A percentile compares a stretch with the other conserved stretches of the same genome.
Evolutionary conservation across 257 asterid genomes (phyloP).

Genomic region (Nicotiana obtusifolia): DNA sequence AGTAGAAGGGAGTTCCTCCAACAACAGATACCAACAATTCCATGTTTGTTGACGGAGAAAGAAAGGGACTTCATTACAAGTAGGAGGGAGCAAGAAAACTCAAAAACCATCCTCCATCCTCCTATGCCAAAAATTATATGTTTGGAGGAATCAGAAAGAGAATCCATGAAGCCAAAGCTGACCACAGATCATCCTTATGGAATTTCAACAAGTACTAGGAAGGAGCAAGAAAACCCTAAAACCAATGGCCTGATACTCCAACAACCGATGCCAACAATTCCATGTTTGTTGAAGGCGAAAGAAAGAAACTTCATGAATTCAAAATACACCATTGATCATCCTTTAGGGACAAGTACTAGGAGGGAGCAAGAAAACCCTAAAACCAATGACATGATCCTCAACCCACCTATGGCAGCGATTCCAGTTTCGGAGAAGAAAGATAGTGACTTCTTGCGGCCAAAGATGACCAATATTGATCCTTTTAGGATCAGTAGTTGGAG

Average conservation of each 20-base stretch:
- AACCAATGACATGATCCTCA: not conserved
- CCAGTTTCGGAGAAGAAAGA: no score
- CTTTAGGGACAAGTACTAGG: no score
- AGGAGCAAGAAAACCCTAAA: not conserved
- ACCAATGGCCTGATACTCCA: no score
- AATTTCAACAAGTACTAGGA: not conserved
- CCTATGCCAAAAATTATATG: not conserved
- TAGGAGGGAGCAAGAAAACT: not conserved
- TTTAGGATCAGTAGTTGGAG: no score
- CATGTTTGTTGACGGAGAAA: no score
- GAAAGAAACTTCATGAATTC: no score
- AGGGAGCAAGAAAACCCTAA: not conserved
- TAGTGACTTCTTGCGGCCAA: not conserved
- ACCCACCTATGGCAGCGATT: not conserved
- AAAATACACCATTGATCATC: not conserved
- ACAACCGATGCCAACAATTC: no score
- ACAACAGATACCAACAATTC: not conserved
- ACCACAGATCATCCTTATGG: not conserved
- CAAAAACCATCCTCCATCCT: not conserved
- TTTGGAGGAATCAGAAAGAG: not conserved
- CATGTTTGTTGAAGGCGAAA: no score
- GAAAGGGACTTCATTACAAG: no score
- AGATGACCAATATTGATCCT: not conserved
- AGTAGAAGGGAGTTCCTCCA: not conserved
- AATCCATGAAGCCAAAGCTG: not conserved